Evolutionary conservation across 148 eudicot species (phyloP).

Genomic region (Heliamphora exappendiculata): DNA sequence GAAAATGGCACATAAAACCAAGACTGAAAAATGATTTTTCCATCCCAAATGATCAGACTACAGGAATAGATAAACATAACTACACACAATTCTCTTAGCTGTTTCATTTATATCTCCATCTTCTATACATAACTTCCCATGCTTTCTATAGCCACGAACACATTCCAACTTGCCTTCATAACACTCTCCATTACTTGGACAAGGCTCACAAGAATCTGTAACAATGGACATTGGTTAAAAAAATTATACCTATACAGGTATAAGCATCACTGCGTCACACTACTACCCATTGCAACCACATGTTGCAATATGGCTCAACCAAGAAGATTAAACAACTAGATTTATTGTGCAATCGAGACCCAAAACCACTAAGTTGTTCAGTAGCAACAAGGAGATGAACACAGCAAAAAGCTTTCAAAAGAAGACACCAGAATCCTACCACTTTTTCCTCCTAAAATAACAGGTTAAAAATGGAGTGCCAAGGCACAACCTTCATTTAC

Average conservation of each 20-base stretch:
- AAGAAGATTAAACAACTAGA: not conserved
- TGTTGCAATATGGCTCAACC: not conserved
- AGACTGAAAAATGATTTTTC: not conserved
- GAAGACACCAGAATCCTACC: not conserved
- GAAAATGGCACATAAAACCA: not conserved
- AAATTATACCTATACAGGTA: not conserved
- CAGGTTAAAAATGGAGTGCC: not conserved
- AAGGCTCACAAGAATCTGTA: constrained; percentile 78
- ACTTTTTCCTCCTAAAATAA: not conserved
- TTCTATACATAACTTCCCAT: constrained; percentile 66
- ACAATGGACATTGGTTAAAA: constrained; percentile 9
- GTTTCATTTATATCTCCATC: constrained; percentile 64
- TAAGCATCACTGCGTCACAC: not conserved
- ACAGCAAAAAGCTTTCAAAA: not conserved
- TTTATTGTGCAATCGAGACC: not conserved
- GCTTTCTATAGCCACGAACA: constrained; percentile 53
- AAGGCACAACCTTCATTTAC: not conserved
- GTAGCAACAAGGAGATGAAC: not conserved
- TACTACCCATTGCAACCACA: not conserved
- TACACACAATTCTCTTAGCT: constrained; percentile 64
- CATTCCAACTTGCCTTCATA: constrained; percentile 71
- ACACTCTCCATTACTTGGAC: constrained; percentile 80
- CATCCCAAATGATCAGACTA: constrained; percentile 1
- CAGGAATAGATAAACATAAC: not conserved
- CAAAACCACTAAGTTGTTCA: not conserved